Conservation (phyloP, 2,329 filamentous ascomycete species). For the Colletotrichum camelliae region DNA sequence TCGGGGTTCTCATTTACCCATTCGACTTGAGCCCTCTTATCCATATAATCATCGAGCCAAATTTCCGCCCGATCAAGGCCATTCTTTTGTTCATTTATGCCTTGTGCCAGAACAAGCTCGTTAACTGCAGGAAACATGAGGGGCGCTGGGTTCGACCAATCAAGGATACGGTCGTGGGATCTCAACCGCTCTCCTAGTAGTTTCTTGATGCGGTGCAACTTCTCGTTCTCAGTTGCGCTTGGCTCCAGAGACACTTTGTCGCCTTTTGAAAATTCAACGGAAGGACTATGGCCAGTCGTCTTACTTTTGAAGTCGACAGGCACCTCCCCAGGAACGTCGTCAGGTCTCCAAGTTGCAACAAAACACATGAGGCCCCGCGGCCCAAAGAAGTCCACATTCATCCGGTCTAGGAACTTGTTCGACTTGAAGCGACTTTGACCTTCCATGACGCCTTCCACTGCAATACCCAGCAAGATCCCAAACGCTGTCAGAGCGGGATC, state of each 20-base stretch:
- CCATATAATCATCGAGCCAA: constrained; percentile 26
- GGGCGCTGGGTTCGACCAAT: constrained; percentile 50
- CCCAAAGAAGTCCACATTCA: constrained; percentile 62
- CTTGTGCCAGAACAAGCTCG: neutral
- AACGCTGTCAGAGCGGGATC: constrained; percentile 45
- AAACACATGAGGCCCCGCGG: constrained; percentile 56
- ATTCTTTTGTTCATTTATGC: constrained; percentile 20
- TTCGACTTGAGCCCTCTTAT: constrained; percentile 25
- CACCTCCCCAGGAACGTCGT: constrained; percentile 27
- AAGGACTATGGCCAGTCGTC: rapidly evolving
- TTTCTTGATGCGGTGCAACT: neutral
- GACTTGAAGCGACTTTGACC: constrained; percentile 44
- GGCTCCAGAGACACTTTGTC: neutral
- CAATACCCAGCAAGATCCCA: constrained; percentile 47
- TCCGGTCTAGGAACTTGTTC: constrained; percentile 59
- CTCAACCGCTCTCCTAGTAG: neutral
- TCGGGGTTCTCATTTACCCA: constrained; percentile 25
- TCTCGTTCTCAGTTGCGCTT: neutral
- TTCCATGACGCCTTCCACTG: constrained; percentile 45
- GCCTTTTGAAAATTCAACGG: too few species aligned
- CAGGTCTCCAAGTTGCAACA: constrained; percentile 59
- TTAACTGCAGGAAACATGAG: constrained; percentile 47
- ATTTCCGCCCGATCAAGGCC: constrained; percentile 21
- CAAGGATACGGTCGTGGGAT: constrained; percentile 38
- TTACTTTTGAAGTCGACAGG: constrained; percentile 35